Evolutionary conservation across 176 grass and related monocot species (phyloP).

Genomic region (Carex scoparia): DNA sequence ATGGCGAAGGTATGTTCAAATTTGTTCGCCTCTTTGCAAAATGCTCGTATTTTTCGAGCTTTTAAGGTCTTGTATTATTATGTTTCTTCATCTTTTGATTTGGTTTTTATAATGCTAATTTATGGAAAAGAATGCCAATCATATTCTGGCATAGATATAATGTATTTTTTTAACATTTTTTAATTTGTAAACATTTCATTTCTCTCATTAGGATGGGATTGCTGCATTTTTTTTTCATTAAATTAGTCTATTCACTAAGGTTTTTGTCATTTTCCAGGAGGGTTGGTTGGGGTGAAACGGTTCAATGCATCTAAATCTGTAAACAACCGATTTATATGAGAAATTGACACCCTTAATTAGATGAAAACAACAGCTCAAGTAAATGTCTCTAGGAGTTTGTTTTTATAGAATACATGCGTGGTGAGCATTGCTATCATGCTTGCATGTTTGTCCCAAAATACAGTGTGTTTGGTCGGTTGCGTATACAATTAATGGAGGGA

Average conservation of each 20-base stretch:
- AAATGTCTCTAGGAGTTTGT: not conserved
- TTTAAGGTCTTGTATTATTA: too few species aligned
- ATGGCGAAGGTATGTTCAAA: conserved; percentile 60
- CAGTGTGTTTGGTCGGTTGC: not conserved
- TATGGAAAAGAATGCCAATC: not conserved
- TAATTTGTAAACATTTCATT: not conserved
- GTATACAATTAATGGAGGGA: not conserved
- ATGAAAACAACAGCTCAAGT: not conserved
- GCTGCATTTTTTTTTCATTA: not conserved
- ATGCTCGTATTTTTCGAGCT: not conserved
- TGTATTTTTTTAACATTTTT: not conserved
- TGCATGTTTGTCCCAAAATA: conserved; percentile 1
- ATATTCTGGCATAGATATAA: not conserved
- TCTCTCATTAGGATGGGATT: too few species aligned
- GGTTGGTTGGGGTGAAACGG: not conserved
- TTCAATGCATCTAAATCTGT: not conserved
- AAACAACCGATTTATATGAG: not conserved
- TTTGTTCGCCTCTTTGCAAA: not conserved
- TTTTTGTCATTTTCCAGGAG: not conserved
- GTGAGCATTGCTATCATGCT: not conserved
- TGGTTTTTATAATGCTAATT: not conserved
- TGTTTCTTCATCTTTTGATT: not conserved
- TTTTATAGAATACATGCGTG: not conserved
- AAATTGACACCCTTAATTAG: not conserved
- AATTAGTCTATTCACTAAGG: not conserved